Conservation (phyloP, 345 rosid genomes). For the Cochlearia excelsa region DNA sequence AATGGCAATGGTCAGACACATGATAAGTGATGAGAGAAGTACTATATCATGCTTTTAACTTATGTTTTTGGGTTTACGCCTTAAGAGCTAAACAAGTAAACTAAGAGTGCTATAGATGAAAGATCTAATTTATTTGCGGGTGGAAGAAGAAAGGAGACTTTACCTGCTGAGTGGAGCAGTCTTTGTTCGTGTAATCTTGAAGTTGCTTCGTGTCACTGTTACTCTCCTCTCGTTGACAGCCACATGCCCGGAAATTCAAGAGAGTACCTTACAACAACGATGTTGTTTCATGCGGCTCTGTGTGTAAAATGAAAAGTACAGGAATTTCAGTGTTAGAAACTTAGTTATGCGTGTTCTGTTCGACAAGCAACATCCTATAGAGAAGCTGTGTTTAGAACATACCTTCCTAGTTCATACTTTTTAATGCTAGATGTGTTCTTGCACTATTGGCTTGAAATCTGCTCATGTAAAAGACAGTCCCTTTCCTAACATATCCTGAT, state of each 20-base stretch:
- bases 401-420: constrained; percentile 13
- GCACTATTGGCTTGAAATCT: constrained; percentile 16
- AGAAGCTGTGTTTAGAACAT: background rate
- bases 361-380: background rate
- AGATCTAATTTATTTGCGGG: background rate
- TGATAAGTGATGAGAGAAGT: background rate
- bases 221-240: background rate
- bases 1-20: background rate
- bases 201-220: constrained; percentile 2
- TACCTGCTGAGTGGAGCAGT: constrained; percentile 23
- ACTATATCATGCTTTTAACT: background rate
- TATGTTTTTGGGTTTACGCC: background rate
- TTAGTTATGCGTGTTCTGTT: background rate
- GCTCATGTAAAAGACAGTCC: too few species aligned
- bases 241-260: background rate
- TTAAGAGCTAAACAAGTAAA: constrained; percentile 4
- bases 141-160: constrained; percentile 5
- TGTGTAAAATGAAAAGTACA: background rate
- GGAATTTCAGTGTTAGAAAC: background rate
- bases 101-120: background rate
- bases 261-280: constrained; percentile 1
- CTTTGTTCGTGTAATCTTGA: constrained; percentile 1
- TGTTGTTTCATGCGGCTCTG: too few species aligned
- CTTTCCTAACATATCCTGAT: too few species aligned
- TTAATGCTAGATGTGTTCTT: background rate